Conservation (phyloP, 2,329 filamentous ascomycete species). For the Spiromastix sp. region DNA sequence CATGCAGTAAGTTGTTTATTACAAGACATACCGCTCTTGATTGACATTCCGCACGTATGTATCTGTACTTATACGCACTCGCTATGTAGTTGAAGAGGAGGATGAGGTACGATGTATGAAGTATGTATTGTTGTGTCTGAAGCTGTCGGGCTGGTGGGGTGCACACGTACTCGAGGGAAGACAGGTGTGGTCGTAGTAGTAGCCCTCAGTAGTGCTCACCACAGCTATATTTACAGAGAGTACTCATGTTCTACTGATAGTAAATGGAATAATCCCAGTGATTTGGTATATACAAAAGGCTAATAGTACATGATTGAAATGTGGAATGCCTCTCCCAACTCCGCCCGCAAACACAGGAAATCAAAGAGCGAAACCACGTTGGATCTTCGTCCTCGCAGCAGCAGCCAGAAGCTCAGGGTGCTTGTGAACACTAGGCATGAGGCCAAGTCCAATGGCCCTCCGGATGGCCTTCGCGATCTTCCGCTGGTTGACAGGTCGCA, state of each 20-base stretch:
- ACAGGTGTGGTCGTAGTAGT: too few species aligned
- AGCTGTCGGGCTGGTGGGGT: too few species aligned
- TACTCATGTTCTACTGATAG: too few species aligned
- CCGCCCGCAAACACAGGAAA: background rate
- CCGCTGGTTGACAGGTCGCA: slow-evolving; percentile 82
- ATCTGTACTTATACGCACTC: background rate
- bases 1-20: background rate
- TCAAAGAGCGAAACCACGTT: slow-evolving; percentile 2
- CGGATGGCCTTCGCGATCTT: slow-evolving; percentile 88
- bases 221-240: too few species aligned
- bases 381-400: slow-evolving; percentile 3
- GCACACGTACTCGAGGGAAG: too few species aligned
- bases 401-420: slow-evolving; percentile 66
- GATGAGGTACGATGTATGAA: too few species aligned
- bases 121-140: too few species aligned
- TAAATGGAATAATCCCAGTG: too few species aligned
- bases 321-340: background rate
- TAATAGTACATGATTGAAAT: background rate
- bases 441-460: slow-evolving; percentile 74
- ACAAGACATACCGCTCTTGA: slow-evolving; percentile 30
- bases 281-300: background rate
- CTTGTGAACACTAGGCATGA: slow-evolving; percentile 82
- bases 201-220: background rate
- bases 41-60: slow-evolving; percentile 29
- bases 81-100: background rate